Evolutionary conservation across 371 early-diverging fungal genomes (phyloP).

Genomic region (Actinomortierella wolfii): DNA sequence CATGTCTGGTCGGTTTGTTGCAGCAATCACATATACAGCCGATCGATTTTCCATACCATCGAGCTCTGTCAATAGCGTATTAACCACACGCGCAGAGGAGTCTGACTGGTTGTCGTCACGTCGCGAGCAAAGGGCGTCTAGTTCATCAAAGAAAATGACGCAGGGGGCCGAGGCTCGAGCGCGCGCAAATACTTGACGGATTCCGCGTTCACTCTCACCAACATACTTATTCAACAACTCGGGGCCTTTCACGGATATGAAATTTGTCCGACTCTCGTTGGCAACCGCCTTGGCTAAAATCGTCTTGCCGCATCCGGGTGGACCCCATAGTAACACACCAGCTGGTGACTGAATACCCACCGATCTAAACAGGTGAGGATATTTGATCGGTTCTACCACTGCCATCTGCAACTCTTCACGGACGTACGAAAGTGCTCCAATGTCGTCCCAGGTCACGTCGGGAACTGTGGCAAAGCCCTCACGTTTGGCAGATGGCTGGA

Average conservation of each 20-base stretch:
- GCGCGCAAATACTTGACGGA: slow-evolving; percentile 97
- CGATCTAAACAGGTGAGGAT: slow-evolving; percentile 89
- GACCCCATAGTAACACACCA: slow-evolving; percentile 99
- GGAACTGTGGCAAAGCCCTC: slow-evolving; percentile 99
- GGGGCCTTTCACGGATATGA: slow-evolving; percentile 99
- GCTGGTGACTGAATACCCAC: slow-evolving; percentile 94
- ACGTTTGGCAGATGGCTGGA: slow-evolving; percentile 97
- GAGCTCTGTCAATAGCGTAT: slow-evolving; percentile 96
- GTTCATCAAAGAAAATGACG: slow-evolving; percentile 99
- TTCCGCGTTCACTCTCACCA: slow-evolving; percentile 98
- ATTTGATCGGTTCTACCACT: slow-evolving; percentile 95
- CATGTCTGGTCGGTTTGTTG: slow-evolving; percentile 99
- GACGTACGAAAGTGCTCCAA: slow-evolving; percentile 89
- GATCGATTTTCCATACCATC: slow-evolving; percentile 96
- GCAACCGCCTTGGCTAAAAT: slow-evolving; percentile 99
- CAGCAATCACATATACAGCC: slow-evolving; percentile 96
- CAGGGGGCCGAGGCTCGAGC: slow-evolving; percentile 97
- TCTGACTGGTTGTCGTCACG: slow-evolving; percentile 81
- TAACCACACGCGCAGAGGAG: slow-evolving; percentile 95
- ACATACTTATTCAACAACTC: slow-evolving; percentile 99
- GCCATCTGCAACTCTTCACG: slow-evolving; percentile 96
- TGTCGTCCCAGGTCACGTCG: slow-evolving; percentile 94
- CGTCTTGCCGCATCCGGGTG: slow-evolving; percentile 99
- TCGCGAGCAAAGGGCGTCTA: slow-evolving; percentile 93
- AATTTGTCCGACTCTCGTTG: slow-evolving; percentile 96